Percentiles rank a stretch among this genome's conserved stretches.
These are phyloP conservation scores for Seiridium cupressi DNA, from an alignment of 2,329 filamentous ascomycete genomes.

Conservation along the genomic window DNA sequence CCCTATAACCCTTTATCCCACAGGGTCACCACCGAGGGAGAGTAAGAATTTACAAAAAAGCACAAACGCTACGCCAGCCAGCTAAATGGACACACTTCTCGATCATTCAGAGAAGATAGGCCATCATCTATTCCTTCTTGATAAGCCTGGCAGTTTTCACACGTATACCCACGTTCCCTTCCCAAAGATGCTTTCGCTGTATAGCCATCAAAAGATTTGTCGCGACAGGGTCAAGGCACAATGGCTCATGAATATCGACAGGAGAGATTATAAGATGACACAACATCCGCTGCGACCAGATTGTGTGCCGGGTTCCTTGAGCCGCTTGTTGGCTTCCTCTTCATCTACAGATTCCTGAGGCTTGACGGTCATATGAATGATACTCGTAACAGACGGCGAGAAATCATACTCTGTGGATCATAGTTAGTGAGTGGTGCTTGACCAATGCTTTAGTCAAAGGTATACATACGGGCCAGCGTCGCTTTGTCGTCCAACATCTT, in stretches of 20 bases:
- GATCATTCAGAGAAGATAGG: too few relatives aligned
- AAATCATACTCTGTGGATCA: conserved; percentile 61
- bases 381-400: conserved; percentile 60
- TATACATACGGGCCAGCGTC: conserved; percentile 71
- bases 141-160: background rate
- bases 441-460: background rate
- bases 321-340: conserved; percentile 61
- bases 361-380: conserved; percentile 76
- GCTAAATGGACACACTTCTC: too few relatives aligned
- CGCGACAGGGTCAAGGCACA: background rate
- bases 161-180: background rate
- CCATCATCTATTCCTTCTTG: background rate
- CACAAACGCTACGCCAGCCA: conserved; percentile 1
- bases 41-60: conserved; percentile 6
- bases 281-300: conserved; percentile 28
- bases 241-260: too few relatives aligned
- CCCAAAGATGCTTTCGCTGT: background rate
- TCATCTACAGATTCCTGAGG: conserved; percentile 73
- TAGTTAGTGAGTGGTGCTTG: conserved; percentile 3
- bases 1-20: conserved; percentile 2
- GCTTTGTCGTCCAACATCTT: conserved; percentile 88
- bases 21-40: background rate
- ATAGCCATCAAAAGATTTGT: background rate
- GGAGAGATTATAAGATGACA: conserved; percentile 27
- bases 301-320: conserved; percentile 40